Evolutionary conservation across 805 yeast species (phyloP), one percentile per base, ranked within the genome.

Genomic region (Hanseniaspora meyeri): DNA sequence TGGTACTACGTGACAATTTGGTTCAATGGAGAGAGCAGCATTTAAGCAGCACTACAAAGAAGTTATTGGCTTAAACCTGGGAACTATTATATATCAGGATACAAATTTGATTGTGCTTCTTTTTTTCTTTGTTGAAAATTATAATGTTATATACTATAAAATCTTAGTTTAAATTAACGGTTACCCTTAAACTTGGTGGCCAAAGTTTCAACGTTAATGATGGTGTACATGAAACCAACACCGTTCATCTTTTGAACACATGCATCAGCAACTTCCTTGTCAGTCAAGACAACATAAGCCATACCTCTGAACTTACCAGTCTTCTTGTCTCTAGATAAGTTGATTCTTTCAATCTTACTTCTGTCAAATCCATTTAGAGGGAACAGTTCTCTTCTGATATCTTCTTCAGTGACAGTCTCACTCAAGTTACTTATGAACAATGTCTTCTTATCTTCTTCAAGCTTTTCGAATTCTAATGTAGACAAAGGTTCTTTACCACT

Each of bases 281-380:
- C 77, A 59, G 77, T 79, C 69, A 86, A 86, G 59, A 91, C 83
- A 62, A 90, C 95, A 71, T 87, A 93, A 6, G 97, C 97, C 71
- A 91, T 82, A 67, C 99, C 99, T 74, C 88, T 85, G 47, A 96
- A 86, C 71, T 83, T 84, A 62, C 95, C 93, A 31, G 97, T 93
- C 65, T 86, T 95, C 74, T 88, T 85, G 74, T 89, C 87, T 75
- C 87, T 85, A 59, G 89, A 89, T 58, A 93, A 77, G 61, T 85
- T 84, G 62, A 85, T 86, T 73, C 96, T 85, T 65, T 79, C 80
- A 58, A 79, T 74, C 62, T 79, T 74, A 59, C 74, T 39, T 47
- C 38, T 80, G 64, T 81, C 95, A 75, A 75, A 83, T 69, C 74
- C 79, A 60, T 76, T 79, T 65, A 83, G 77, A 36, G 55, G 55